Conservation (phyloP, 495 filamentous ascomycete genomes). For the Penicillium herquei region DNA sequence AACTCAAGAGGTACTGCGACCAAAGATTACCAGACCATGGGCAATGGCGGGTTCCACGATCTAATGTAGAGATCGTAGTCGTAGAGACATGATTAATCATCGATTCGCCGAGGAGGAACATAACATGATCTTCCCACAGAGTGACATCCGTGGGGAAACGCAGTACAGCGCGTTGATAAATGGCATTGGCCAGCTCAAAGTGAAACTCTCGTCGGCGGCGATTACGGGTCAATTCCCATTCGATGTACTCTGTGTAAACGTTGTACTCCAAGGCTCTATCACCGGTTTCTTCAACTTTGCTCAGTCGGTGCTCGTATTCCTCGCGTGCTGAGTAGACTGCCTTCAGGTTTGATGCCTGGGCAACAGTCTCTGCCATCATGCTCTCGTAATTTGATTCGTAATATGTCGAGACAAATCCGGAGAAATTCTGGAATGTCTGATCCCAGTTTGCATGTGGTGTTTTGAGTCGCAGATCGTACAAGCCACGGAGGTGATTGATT, state of each 20-base stretch:
- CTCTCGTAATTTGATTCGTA: conserved; percentile 73
- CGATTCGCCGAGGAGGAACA: conserved; percentile 60
- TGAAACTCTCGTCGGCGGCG: conserved; percentile 51
- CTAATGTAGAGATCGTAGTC: conserved; percentile 53
- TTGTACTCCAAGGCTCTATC: conserved; percentile 57
- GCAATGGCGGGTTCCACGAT: conserved; percentile 80
- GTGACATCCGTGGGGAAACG: conserved; percentile 66
- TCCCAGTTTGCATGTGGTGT: conserved; percentile 85
- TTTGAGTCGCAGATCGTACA: conserved; percentile 72
- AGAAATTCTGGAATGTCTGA: conserved; percentile 78
- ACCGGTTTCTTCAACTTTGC: conserved; percentile 53
- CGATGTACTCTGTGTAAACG: conserved; percentile 72
- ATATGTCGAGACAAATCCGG: conserved; percentile 74
- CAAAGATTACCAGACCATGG: conserved; percentile 90
- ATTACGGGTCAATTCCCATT: conserved; percentile 71
- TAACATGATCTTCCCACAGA: conserved; percentile 79
- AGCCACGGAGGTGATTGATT: conserved; percentile 60
- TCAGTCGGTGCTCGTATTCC: conserved; percentile 66
- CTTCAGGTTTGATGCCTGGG: conserved; percentile 65
- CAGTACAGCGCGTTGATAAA: conserved; percentile 74
- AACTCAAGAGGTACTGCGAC: conserved; percentile 81
- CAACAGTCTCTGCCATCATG: conserved; percentile 71
- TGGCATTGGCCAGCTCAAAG: conserved; percentile 64
- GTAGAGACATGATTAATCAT: conserved; percentile 31
- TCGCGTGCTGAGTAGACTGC: conserved; percentile 66